Evolutionary conservation across 2,329 filamentous ascomycete species (phyloP).

Genomic region (Byssoonygena ceratinophila): DNA sequence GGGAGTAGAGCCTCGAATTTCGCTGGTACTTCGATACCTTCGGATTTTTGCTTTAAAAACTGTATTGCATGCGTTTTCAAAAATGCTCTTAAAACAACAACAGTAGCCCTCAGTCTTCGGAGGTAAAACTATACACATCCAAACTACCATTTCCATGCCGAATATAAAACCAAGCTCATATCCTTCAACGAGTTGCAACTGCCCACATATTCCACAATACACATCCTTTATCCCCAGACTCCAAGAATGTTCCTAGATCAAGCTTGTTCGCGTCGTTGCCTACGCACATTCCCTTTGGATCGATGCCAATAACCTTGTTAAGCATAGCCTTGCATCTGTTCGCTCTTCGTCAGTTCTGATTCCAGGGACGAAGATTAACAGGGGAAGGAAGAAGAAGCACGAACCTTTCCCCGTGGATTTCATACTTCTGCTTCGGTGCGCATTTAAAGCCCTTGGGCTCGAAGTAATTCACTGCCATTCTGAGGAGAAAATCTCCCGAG

Average conservation of each 20-base stretch:
- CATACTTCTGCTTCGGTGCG: slow-evolving; percentile 1
- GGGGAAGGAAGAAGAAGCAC: background rate
- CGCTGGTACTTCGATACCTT: no score
- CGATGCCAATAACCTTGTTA: background rate
- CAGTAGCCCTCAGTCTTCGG: no score
- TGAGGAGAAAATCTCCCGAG: background rate
- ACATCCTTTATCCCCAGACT: slow-evolving; percentile 6
- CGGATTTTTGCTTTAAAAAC: no score
- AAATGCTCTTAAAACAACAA: no score
- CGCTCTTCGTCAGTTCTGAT: background rate
- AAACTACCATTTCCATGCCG: no score
- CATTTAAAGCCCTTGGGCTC: background rate
- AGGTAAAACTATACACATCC: no score
- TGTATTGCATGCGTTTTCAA: no score
- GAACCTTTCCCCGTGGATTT: slow-evolving; percentile 1
- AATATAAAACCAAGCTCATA: background rate
- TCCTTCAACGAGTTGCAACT: background rate
- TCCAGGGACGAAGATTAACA: background rate
- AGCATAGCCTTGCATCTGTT: slow-evolving; percentile 4
- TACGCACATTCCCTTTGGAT: background rate
- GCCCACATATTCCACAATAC: slow-evolving; percentile 6
- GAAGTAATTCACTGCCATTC: background rate
- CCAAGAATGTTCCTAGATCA: slow-evolving; percentile 1
- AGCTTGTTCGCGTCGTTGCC: background rate
- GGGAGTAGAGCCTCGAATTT: no score